Evolutionary conservation across 2,329 filamentous ascomycete species (phyloP).

Genomic region (Sporothrix dimorphospora): DNA sequence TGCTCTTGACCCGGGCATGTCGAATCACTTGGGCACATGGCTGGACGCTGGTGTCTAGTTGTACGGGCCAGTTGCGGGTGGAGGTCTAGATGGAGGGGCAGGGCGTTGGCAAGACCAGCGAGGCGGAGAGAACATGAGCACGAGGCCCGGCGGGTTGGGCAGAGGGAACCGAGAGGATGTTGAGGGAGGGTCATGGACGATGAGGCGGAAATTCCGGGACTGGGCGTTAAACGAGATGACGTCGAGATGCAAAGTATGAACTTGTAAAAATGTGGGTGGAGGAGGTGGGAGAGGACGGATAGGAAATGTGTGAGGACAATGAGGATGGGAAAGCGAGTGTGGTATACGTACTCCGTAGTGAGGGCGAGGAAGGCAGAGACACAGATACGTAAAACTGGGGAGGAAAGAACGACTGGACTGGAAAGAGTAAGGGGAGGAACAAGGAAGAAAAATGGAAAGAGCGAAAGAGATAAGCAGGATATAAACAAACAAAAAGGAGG

Average conservation of each 20-base stretch:
- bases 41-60: background rate
- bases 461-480: background rate
- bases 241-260: background rate
- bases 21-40: constrained; percentile 32
- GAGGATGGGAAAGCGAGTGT: background rate
- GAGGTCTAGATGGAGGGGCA: background rate
- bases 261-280: background rate
- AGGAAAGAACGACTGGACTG: background rate
- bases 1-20: constrained; percentile 14
- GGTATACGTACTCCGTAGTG: background rate
- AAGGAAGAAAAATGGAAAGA: background rate
- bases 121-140: constrained; percentile 8
- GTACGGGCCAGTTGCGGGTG: background rate
- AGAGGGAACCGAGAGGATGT: background rate
- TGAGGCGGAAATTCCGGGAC: background rate
- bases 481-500: background rate
- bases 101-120: background rate
- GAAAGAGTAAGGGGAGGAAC: background rate
- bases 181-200: background rate
- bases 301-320: background rate
- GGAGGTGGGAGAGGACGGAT: background rate
- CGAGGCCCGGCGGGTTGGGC: constrained; percentile 12
- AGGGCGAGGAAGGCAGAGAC: background rate
- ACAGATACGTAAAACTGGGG: background rate
- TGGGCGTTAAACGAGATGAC: background rate